Base-by-base conservation (phyloP, 2,329 filamentous ascomycete species). In the Ilyonectria robusta region DNA sequence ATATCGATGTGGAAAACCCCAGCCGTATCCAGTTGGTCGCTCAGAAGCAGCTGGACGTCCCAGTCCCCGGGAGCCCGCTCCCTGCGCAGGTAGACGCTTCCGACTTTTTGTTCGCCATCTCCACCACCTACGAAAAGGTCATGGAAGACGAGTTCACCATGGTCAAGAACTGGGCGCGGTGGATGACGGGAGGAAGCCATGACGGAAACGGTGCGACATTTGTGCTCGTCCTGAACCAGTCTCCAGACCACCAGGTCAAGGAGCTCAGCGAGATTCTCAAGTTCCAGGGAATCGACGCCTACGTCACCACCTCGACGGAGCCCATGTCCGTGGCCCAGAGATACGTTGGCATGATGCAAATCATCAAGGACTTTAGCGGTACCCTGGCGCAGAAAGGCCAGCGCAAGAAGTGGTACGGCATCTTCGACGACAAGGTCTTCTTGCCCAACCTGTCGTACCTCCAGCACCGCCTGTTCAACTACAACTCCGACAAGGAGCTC, bases 381-480 rank as follows among this genome's bases (percentile, higher is more conserved):
- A 78, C 76, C 5, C 69, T 84, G 5, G 76, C 77, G 2, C 78
- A 78, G 6, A 79, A 78, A 15, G 81, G 80, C 4, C 74, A 78
- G 21, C 68, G 72, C 50, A 84, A 84, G 77, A 77, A 73, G 48
- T 85, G 82, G 77, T 81, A 82, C 42, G 84, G 79, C 1, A 75
- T 86, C 1, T 69, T 86, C 1, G 84, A 86, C 35, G 84, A 86
- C 68, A 80, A 82, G 60, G 76, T 85, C 55, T 86, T 86, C 71
- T 79, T 86, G 53, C 84, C 84, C 0, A 81, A 81, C 42, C 71
- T 85, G 35, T 73, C 76, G 0, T 76, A 79, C 47, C 79, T 86
- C 9, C 72, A 83, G 4, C 70, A 78, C 29, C 78, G 77, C 6
- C 78, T 86, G 3, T 75, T 74, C n/a, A 60, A 72, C 0, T 81